These are phyloP conservation scores for Lachnellula suecica DNA, from an alignment of 2,329 filamentous ascomycete species.

Conservation along the genomic window DNA sequence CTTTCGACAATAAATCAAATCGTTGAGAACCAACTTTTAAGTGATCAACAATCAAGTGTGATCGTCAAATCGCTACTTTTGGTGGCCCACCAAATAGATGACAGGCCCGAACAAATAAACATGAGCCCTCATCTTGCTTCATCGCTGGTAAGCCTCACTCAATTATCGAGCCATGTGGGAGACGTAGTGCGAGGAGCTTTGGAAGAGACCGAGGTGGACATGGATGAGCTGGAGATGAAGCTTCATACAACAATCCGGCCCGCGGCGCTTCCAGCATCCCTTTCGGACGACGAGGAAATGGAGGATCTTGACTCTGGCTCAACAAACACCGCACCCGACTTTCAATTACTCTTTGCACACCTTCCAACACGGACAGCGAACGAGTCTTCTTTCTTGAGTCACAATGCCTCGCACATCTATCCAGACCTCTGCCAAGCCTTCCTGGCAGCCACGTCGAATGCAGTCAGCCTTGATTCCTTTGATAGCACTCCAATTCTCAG, in stretches of 20 bases:
- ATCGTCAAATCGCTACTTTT: conserved; percentile 65
- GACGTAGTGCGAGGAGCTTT: conserved; percentile 67
- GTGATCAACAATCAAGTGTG: conserved; percentile 61
- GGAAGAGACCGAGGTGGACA: conserved; percentile 66
- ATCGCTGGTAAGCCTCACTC: conserved; percentile 64
- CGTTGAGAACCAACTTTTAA: conserved; percentile 58
- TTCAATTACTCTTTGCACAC: conserved; percentile 21
- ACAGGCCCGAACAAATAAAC: conserved; percentile 53
- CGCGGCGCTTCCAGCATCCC: conserved; percentile 47
- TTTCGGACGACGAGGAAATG: conserved; percentile 53
- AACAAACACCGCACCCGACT: conserved; percentile 30
- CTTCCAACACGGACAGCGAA: conserved; percentile 35
- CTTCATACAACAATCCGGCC: conserved; percentile 69
- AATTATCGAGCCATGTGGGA: conserved; percentile 56
- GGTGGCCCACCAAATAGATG: conserved; percentile 56
- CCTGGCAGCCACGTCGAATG: conserved; percentile 49
- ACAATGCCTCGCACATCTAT: conserved; percentile 52
- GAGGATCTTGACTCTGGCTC: conserved; percentile 35
- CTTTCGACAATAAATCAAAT: conserved; percentile 62
- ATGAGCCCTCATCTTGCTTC: conserved; percentile 65
- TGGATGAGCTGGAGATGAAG: conserved; percentile 73
- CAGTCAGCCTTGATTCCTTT: conserved; percentile 34
- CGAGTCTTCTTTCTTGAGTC: conserved; percentile 52
- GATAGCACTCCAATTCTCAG: conserved; percentile 55
- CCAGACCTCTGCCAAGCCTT: conserved; percentile 59